Conservation (phyloP, 2,329 filamentous ascomycete genomes). For the Arthrobotrys pseudoclavata region DNA sequence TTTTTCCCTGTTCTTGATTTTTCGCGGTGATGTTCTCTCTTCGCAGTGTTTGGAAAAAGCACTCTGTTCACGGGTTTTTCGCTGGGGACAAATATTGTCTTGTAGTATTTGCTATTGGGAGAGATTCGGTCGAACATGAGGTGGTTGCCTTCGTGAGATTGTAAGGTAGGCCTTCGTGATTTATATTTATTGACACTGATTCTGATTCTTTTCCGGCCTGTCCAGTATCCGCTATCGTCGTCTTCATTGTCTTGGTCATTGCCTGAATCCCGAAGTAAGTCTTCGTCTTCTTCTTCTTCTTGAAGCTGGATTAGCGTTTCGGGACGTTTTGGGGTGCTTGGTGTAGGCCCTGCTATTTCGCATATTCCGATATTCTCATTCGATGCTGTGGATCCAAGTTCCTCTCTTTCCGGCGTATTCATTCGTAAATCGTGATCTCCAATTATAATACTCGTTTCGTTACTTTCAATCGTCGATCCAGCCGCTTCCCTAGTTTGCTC, state of each 20-base stretch:
- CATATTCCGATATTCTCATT: no score
- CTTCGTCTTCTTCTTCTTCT: neutral
- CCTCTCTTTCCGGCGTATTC: neutral
- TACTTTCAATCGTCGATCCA: neutral
- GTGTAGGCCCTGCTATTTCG: neutral
- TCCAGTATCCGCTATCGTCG: slow-evolving; percentile 45
- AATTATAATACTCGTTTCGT: neutral
- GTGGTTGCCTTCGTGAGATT: slow-evolving; percentile 7
- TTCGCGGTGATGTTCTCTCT: neutral
- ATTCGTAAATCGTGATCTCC: neutral
- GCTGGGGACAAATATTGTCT: slow-evolving; percentile 5
- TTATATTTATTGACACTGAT: slow-evolving; percentile 41
- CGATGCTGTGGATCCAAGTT: no score
- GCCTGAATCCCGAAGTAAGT: neutral
- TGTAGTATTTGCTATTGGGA: slow-evolving; percentile 47
- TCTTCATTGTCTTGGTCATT: slow-evolving; percentile 6
- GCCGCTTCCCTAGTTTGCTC: no score
- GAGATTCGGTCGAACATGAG: slow-evolving; percentile 46
- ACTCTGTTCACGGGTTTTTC: slow-evolving; percentile 28
- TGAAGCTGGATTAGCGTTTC: slow-evolving; percentile 4
- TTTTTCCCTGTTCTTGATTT: neutral
- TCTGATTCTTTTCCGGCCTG: slow-evolving; percentile 27
- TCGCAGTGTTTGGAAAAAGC: slow-evolving; percentile 21
- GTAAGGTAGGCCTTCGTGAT: neutral
- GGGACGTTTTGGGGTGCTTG: neutral